phyloP scores from a whole-genome alignment of 75 land plant genomes.

The Sequoiadendron giganteum region DNA sequence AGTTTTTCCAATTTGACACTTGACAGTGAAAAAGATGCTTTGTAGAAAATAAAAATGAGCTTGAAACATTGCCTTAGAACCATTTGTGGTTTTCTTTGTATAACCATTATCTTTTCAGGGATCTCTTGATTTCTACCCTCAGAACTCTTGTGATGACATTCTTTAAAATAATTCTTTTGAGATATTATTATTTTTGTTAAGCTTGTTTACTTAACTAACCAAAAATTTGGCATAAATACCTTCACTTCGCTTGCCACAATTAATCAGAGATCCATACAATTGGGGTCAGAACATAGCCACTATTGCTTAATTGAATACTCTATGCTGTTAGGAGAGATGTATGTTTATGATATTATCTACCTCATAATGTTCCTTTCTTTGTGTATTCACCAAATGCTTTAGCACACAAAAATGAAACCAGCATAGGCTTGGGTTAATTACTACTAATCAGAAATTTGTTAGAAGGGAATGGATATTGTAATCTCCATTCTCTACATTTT shows the following conservation, averaged over 20 bases:
- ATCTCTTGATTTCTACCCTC: neutral
- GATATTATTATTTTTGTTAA: neutral
- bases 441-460: neutral
- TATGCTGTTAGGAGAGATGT: neutral
- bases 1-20: too few relatives aligned
- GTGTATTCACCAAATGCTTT: neutral
- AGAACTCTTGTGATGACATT: too few relatives aligned
- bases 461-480: too few relatives aligned
- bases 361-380: neutral
- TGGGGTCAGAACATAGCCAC: neutral
- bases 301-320: neutral
- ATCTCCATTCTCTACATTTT: too few relatives aligned
- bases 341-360: neutral
- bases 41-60: neutral
- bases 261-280: neutral
- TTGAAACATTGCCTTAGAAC: neutral
- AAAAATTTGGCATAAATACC: neutral
- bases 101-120: neutral
- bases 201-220: neutral
- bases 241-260: neutral
- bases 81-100: neutral
- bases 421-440: neutral
- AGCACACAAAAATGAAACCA: neutral
- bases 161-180: neutral
- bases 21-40: neutral